Evolutionary conservation across 306 rosid genomes (phyloP).

Genomic region (Canavalia ensiformis): DNA sequence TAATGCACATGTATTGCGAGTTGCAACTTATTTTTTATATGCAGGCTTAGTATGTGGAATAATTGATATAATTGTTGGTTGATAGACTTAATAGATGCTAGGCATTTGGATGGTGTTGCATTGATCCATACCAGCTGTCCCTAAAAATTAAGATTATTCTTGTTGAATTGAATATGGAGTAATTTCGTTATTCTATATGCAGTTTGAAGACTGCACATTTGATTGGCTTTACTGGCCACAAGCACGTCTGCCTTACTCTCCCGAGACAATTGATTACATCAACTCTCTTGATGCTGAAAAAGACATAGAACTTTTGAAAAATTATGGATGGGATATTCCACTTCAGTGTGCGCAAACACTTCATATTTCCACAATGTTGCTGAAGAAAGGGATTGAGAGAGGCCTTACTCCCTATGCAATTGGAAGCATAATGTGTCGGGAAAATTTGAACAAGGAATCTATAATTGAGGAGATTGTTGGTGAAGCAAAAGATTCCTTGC

Average conservation of each 20-base stretch:
- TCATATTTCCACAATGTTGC: conserved; percentile 76
- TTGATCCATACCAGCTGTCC: not conserved
- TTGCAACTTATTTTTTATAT: conserved; percentile 1
- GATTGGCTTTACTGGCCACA: conserved; percentile 97
- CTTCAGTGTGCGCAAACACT: conserved; percentile 66
- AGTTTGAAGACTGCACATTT: conserved; percentile 92
- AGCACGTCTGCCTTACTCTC: conserved; percentile 67
- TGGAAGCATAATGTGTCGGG: conserved; percentile 83
- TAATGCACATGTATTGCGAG: not conserved
- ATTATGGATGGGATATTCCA: conserved; percentile 77
- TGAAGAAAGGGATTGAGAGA: conserved; percentile 79
- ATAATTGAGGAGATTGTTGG: conserved; percentile 69
- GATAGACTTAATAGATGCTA: not conserved
- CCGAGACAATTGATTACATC: conserved; percentile 65
- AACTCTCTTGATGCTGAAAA: conserved; percentile 76
- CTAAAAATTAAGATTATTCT: conserved; percentile 6
- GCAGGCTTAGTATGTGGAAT: not conserved
- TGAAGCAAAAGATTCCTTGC: conserved; percentile 66
- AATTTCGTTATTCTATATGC: conserved; percentile 35
- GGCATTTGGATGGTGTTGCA: not conserved
- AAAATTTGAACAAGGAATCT: conserved; percentile 70
- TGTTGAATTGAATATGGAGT: conserved; percentile 36
- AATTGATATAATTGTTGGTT: conserved; percentile 3
- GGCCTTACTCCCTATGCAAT: conserved; percentile 76
- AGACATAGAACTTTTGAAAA: conserved; percentile 70